Conservation (phyloP, 108 stramenopile species). For the Schizochytrium sp. region DNA sequence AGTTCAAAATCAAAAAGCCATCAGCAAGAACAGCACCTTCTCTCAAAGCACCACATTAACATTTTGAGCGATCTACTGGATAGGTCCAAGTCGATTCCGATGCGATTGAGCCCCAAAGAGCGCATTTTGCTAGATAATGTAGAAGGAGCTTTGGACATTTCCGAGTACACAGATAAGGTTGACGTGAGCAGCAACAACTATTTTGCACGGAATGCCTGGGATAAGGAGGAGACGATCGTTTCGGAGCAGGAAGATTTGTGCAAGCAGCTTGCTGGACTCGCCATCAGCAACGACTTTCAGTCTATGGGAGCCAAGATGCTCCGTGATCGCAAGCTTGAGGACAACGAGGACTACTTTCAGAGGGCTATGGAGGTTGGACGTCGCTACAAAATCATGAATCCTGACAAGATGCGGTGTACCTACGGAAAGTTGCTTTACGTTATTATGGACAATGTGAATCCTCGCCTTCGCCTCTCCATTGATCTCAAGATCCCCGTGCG, state of each 20-base stretch:
- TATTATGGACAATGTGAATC: slow-evolving; percentile 81
- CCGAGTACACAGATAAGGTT: slow-evolving; percentile 64
- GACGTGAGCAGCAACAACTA: slow-evolving; percentile 63
- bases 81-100: slow-evolving; percentile 54
- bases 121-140: slow-evolving; percentile 59
- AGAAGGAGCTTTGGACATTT: slow-evolving; percentile 61
- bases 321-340: slow-evolving; percentile 67
- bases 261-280: slow-evolving; percentile 49
- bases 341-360: slow-evolving; percentile 76
- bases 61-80: not conserved
- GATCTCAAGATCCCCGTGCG: slow-evolving; percentile 78
- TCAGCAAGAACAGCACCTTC: not conserved
- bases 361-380: slow-evolving; percentile 83
- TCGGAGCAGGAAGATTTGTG: slow-evolving; percentile 50
- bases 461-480: slow-evolving; percentile 72
- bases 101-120: slow-evolving; percentile 58
- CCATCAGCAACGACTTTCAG: slow-evolving; percentile 15
- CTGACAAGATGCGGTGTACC: slow-evolving; percentile 80
- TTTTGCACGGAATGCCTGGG: slow-evolving; percentile 59
- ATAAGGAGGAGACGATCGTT: slow-evolving; percentile 44
- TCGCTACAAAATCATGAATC: slow-evolving; percentile 88
- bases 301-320: slow-evolving; percentile 47
- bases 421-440: slow-evolving; percentile 90
- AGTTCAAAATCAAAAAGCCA: not conserved
- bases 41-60: slow-evolving; percentile 54